phyloP scores from a whole-genome alignment of 768 basidiomycete species.

The Leccinum truebloodii region DNA sequence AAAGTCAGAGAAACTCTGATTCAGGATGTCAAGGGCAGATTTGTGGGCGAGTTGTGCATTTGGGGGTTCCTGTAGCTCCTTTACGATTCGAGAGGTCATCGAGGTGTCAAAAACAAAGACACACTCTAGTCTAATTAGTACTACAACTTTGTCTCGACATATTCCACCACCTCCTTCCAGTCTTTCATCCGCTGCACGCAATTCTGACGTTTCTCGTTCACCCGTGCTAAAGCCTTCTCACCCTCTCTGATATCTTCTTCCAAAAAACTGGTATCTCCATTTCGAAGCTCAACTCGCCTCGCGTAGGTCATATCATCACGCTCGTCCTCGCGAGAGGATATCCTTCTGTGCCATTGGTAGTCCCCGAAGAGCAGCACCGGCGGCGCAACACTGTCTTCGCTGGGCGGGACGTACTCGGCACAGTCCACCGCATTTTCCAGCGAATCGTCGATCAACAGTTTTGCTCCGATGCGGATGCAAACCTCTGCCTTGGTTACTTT shows the following conservation, averaged over 20 bases:
- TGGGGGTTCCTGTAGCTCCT: slow-evolving; percentile 50
- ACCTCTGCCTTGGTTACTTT: slow-evolving; percentile 75
- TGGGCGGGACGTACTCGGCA: slow-evolving; percentile 32
- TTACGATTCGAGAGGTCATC: slow-evolving; percentile 49
- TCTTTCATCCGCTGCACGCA: slow-evolving; percentile 55
- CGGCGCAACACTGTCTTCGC: slow-evolving; percentile 33
- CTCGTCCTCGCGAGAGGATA: slow-evolving; percentile 47
- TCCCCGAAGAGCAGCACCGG: slow-evolving; percentile 73
- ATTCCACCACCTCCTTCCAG: slow-evolving; percentile 60
- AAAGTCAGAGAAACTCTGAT: slow-evolving; percentile 47
- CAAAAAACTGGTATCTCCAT: slow-evolving; percentile 56
- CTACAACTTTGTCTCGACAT: slow-evolving; percentile 37
- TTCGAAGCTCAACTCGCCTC: slow-evolving; percentile 43
- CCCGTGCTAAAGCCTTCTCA: slow-evolving; percentile 45
- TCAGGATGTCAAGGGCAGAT: slow-evolving; percentile 39
- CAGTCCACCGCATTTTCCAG: slow-evolving; percentile 73
- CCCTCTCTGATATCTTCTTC: slow-evolving; percentile 41
- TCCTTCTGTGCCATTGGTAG: slow-evolving; percentile 73
- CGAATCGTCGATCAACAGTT: slow-evolving; percentile 78
- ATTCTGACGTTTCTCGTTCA: slow-evolving; percentile 38
- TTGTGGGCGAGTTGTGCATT: slow-evolving; percentile 41
- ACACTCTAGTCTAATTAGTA: background rate
- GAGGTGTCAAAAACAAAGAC: too few relatives aligned
- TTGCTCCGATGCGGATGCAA: slow-evolving; percentile 61
- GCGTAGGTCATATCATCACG: slow-evolving; percentile 56